Base-by-base conservation (phyloP, 2,329 filamentous ascomycete genomes). In the Monosporascus sp. region DNA sequence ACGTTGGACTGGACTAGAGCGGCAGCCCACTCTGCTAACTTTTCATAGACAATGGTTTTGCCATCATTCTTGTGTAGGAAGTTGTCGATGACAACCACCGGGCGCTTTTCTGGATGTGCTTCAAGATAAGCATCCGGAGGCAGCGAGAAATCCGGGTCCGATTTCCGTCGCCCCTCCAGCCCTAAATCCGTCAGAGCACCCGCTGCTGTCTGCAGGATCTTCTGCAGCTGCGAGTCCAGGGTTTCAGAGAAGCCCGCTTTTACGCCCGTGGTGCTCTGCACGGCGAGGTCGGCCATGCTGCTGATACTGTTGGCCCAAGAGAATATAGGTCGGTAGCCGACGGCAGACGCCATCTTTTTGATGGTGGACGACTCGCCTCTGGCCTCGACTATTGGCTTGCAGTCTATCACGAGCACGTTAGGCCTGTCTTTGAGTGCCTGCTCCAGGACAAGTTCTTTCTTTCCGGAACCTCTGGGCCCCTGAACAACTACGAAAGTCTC, bases 291-390 rank as follows among this genome's bases (percentile, higher is more conserved):
- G 58, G 96, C 78, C 72, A 97, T 83, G 68, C 91, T 96, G 71
- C 89, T 96, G 60, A 97, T 84, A 65, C 86, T 96, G 70, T 97
- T 97, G 73, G 95, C 88, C 89, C 92, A 97, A 0, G 90, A 95
- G 69, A 99, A 99, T 0, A 99, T 85, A 0, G 94, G 94, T 8
- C 89, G 80, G 67, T 97, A 97, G 8, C 94, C 93, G 48, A 97
- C 92, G 58, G 92, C 84, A 1, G 78, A 74, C 1, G 93, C 94
- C 6, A 94, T 85, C 41, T 87, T 85, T 55, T 84, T 84, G 63
- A 99, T 96, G 0, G 89, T 96, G 3, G 86, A 84, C 7, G 86
- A 86, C 65, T 99, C 94, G 5, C 94, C 92, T 51, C 89, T 84
- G 1, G 93, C 91, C 70, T 97, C 93, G 55, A 93, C 87, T 11